These are phyloP conservation scores for Sclerotinia minor DNA, from an alignment of 2,329 filamentous ascomycete genomes.

Conservation along the genomic window DNA sequence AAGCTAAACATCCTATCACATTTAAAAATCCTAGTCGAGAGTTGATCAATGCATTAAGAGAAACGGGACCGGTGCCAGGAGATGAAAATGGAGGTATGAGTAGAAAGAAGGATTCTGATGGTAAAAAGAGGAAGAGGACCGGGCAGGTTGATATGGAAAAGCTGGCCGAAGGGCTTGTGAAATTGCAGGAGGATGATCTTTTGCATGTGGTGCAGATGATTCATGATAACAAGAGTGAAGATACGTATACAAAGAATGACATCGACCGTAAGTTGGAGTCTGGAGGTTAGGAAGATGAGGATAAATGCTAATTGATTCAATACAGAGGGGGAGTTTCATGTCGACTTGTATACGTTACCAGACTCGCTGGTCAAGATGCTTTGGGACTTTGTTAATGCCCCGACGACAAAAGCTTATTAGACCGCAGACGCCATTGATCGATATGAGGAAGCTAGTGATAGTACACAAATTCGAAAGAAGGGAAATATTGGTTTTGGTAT, in stretches of 20 bases:
- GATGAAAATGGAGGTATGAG: constrained; percentile 66
- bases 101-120: constrained; percentile 57
- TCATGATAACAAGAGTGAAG: constrained; percentile 91
- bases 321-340: constrained; percentile 91
- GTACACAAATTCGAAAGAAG: background rate
- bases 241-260: constrained; percentile 97
- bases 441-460: background rate
- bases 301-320: background rate
- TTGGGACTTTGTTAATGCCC: constrained; percentile 72
- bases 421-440: background rate
- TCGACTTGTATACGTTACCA: constrained; percentile 96
- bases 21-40: constrained; percentile 93
- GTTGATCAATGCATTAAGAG: constrained; percentile 75
- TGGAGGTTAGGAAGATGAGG: background rate
- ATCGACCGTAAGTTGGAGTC: constrained; percentile 70
- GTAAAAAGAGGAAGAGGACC: constrained; percentile 72
- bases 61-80: constrained; percentile 81
- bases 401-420: background rate
- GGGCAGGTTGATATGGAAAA: constrained; percentile 85
- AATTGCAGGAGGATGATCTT: constrained; percentile 88
- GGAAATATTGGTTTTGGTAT: constrained; percentile 2
- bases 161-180: constrained; percentile 86
- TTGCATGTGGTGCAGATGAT: constrained; percentile 96
- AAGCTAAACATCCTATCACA: constrained; percentile 74
- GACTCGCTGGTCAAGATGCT: constrained; percentile 88